A percentile compares a stretch with the other conserved stretches of the same genome.
Evolutionary conservation across 371 early-diverging fungal species (phyloP).

Genomic region (Mortierella sp.): DNA sequence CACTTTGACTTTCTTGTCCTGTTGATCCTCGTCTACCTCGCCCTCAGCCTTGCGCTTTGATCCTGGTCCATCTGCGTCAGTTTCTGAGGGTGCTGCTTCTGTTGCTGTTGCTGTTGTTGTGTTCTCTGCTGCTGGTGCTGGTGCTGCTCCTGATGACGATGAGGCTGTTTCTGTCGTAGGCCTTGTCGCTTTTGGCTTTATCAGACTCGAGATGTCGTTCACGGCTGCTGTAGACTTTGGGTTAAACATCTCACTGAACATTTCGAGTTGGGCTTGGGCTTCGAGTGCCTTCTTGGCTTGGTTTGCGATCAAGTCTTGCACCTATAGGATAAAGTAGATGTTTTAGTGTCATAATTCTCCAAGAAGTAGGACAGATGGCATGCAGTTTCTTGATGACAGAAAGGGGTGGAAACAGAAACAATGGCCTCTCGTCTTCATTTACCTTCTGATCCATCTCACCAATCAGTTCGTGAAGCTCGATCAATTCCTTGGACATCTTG

Average conservation of each 20-base stretch:
- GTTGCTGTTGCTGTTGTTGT: conserved; percentile 2
- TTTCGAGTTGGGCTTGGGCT: conserved; percentile 18
- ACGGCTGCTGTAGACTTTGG: conserved; percentile 13
- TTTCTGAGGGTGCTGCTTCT: conserved; percentile 3
- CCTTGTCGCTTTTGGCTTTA: conserved; percentile 39
- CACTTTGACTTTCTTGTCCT: conserved; percentile 35
- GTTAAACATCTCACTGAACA: conserved; percentile 33
- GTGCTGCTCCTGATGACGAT: conserved; percentile 11
- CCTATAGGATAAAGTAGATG: too few species aligned
- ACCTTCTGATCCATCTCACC: conserved; percentile 58
- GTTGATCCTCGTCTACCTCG: conserved; percentile 10
- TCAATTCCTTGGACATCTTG: conserved; percentile 47
- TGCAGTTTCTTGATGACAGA: background rate
- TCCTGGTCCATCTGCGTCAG: conserved; percentile 2
- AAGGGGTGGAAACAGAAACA: too few species aligned
- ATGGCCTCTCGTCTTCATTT: background rate
- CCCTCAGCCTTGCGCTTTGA: conserved; percentile 50
- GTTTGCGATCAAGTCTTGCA: conserved; percentile 39
- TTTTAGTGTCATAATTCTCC: too few species aligned
- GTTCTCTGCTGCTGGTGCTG: conserved; percentile 2
- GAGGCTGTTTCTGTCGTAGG: conserved; percentile 1
- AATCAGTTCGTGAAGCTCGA: conserved; percentile 53
- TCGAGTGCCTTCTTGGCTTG: conserved; percentile 35
- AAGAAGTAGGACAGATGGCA: too few species aligned
- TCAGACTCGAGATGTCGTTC: conserved; percentile 44